phyloP scores from a whole-genome alignment of 1,284 basidiomycete genomes.

The Uromyces viciae-fabae region DNA sequence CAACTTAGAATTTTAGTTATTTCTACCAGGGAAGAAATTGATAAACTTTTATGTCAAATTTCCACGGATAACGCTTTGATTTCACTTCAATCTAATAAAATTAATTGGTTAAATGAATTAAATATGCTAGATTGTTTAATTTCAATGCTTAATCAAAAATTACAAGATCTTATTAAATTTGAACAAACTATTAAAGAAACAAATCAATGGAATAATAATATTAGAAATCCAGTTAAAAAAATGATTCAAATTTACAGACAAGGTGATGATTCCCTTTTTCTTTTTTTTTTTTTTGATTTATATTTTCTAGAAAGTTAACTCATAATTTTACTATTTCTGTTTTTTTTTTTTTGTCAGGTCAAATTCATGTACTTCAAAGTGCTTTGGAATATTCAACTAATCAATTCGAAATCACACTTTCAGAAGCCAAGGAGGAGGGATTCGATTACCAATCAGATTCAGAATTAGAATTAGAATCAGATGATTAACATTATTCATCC shows the following conservation, averaged over 20 bases:
- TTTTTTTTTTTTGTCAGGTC: background rate
- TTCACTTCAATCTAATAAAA: background rate
- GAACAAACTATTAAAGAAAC: background rate
- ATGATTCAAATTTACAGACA: conserved; percentile 32
- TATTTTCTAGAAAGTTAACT: background rate
- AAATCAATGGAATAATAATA: conserved; percentile 10
- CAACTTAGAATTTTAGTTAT: conserved; percentile 25
- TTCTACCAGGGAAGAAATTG: conserved; percentile 9
- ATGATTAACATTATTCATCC: too few species aligned
- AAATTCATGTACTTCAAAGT: background rate
- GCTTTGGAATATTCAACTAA: background rate
- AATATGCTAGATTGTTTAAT: conserved; percentile 20
- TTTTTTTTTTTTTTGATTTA: too few species aligned
- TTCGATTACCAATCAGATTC: background rate
- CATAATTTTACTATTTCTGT: background rate
- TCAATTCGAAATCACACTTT: background rate
- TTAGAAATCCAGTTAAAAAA: conserved; percentile 11
- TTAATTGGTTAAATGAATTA: conserved; percentile 35
- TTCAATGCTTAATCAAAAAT: conserved; percentile 5
- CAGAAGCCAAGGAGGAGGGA: background rate
- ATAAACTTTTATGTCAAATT: background rate
- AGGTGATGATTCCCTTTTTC: background rate
- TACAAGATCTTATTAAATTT: background rate
- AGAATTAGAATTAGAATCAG: too few species aligned
- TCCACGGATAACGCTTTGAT: background rate